phyloP scores from a whole-genome alignment of 352 stramenopile genomes.

The Aphanomyces invadans region DNA sequence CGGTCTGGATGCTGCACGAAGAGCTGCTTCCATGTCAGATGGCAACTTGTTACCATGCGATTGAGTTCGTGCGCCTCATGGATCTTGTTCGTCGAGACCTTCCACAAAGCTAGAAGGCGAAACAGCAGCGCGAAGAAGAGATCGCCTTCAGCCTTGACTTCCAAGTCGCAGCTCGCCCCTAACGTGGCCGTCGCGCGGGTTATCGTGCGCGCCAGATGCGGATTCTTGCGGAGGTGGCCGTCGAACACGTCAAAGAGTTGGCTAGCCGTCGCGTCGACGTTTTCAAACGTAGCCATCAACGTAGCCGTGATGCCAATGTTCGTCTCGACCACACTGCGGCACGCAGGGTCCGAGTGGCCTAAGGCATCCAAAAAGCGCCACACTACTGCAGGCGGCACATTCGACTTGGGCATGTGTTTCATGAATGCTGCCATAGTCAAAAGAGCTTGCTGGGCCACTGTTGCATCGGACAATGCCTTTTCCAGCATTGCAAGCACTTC shows the following conservation, averaged over 20 bases:
- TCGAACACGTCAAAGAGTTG: not conserved
- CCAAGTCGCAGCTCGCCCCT: conserved; percentile 35
- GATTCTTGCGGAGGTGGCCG: not conserved
- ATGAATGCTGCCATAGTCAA: conserved; percentile 10
- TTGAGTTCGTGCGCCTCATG: conserved; percentile 36
- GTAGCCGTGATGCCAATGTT: not conserved
- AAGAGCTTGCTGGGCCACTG: not conserved
- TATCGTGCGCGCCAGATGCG: not conserved
- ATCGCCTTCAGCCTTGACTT: conserved; percentile 32
- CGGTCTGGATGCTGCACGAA: conserved; percentile 47
- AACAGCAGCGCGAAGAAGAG: conserved; percentile 47
- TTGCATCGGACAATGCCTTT: not conserved
- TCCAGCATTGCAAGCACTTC: not conserved
- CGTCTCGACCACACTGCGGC: not conserved
- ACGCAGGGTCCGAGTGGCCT: not conserved
- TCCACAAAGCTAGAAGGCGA: conserved; percentile 46
- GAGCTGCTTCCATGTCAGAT: conserved; percentile 45
- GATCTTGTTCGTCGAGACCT: conserved; percentile 26
- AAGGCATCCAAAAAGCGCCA: conserved; percentile 16
- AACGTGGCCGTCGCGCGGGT: conserved; percentile 31
- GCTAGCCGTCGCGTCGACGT: not conserved
- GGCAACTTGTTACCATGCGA: conserved; percentile 36
- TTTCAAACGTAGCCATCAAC: not conserved
- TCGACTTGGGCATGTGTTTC: not conserved
- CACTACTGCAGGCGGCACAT: not conserved